These are phyloP conservation scores for Thyridium curvatum DNA, from an alignment of 2,329 filamentous ascomycete species.

Conservation along the genomic window DNA sequence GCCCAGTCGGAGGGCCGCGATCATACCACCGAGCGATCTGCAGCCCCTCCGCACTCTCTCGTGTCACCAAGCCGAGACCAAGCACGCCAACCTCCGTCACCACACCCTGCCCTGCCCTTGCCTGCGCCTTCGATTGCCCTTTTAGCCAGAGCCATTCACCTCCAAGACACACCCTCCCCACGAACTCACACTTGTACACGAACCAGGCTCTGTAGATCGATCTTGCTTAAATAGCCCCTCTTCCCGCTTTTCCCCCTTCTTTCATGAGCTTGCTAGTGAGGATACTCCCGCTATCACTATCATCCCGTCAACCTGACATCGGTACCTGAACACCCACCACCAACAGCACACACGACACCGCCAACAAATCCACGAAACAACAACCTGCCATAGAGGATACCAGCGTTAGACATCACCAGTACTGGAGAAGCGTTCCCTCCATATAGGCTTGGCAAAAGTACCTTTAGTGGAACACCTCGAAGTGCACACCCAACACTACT, in stretches of 20 bases:
- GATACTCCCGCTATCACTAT: conserved; percentile 14
- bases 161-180: background rate
- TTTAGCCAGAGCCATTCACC: background rate
- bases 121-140: background rate
- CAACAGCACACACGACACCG: no score
- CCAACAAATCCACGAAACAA: no score
- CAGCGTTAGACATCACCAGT: no score
- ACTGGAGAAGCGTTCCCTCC: no score
- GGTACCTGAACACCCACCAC: conserved; percentile 14
- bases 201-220: background rate
- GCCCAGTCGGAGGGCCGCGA: no score
- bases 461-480: background rate
- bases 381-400: no score
- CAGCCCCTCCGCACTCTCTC: no score
- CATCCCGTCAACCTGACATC: conserved; percentile 12
- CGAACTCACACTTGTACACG: background rate
- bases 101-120: background rate
- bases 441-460: no score
- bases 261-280: conserved; percentile 37
- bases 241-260: conserved; percentile 4
- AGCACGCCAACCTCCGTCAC: no score
- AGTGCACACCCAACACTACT: no score
- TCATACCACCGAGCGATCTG: no score
- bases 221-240: background rate
- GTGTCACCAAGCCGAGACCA: no score